Percentiles rank a stretch among this genome's conserved stretches.
Evolutionary conservation across 306 rosid species (phyloP).

Genomic region (Fragaria nilgerrensis): DNA sequence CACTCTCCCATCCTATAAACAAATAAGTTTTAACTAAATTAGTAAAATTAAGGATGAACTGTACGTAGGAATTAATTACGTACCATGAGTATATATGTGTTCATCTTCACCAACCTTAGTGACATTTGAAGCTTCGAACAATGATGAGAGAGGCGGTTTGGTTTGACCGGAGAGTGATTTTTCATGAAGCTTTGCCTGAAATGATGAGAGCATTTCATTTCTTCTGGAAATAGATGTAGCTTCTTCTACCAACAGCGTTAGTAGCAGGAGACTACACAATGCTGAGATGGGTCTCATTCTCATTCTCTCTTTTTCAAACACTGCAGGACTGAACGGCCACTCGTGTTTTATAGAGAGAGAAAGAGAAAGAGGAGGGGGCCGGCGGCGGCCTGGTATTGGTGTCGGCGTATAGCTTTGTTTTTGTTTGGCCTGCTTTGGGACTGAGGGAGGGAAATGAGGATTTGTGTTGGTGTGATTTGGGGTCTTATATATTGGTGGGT

Average conservation of each 20-base stretch:
- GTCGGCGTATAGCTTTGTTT: neutral
- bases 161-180: slow-evolving; percentile 2
- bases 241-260: slow-evolving; percentile 10
- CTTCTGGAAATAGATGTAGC: slow-evolving; percentile 13
- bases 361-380: neutral
- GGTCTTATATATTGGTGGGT: neutral
- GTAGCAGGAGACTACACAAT: slow-evolving; percentile 21
- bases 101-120: slow-evolving; percentile 24
- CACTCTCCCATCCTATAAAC: slow-evolving; percentile 40
- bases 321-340: neutral
- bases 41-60: neutral
- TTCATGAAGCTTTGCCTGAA: slow-evolving; percentile 22
- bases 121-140: slow-evolving; percentile 31
- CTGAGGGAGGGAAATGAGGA: neutral
- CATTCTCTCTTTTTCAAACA: neutral
- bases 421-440: slow-evolving; percentile 3
- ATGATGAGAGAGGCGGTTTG: slow-evolving; percentile 8
- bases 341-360: neutral
- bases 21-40: neutral
- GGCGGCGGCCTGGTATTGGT: neutral
- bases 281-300: slow-evolving; percentile 2
- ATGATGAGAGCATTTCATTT: slow-evolving; percentile 22
- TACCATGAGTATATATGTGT: neutral
- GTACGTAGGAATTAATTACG: neutral
- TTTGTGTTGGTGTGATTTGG: neutral